phyloP scores from a whole-genome alignment of 768 basidiomycete genomes.

The Rickenella mellea region DNA sequence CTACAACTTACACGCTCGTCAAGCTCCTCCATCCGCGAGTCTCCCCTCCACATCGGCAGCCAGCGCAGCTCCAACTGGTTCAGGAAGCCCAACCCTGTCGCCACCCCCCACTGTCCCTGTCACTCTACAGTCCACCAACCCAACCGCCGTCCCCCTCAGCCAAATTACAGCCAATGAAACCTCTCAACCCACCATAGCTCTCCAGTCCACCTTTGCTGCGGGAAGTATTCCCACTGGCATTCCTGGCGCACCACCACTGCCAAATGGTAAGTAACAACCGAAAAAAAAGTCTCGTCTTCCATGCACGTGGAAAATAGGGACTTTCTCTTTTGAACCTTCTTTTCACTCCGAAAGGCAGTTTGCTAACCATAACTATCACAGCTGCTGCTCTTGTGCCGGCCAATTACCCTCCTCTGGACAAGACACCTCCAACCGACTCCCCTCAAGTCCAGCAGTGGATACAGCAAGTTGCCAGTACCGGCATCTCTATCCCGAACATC shows the following conservation, averaged over 20 bases:
- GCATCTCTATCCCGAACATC: slow-evolving; percentile 50
- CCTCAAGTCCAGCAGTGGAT: slow-evolving; percentile 65
- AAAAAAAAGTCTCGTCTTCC: background rate
- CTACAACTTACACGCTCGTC: slow-evolving; percentile 16
- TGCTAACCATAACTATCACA: slow-evolving; percentile 12
- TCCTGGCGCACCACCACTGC: slow-evolving; percentile 45
- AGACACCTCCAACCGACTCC: slow-evolving; percentile 47
- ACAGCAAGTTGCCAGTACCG: slow-evolving; percentile 44
- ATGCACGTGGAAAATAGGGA: background rate
- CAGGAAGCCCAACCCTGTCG: slow-evolving; percentile 9
- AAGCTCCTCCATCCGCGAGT: slow-evolving; percentile 12
- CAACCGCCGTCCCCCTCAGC: slow-evolving; percentile 50
- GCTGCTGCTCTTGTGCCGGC: slow-evolving; percentile 35
- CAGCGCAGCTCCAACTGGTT: slow-evolving; percentile 15
- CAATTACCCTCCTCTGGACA: slow-evolving; percentile 62
- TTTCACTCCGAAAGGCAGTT: slow-evolving; percentile 1
- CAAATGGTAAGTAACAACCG: slow-evolving; percentile 17
- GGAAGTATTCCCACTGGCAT: slow-evolving; percentile 44
- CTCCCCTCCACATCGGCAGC: slow-evolving; percentile 12
- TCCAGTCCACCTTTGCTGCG: slow-evolving; percentile 36
- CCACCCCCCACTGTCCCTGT: slow-evolving; percentile 27
- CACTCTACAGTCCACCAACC: slow-evolving; percentile 40
- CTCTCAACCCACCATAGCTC: slow-evolving; percentile 31
- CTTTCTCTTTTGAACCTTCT: background rate
- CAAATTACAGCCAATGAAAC: slow-evolving; percentile 35